Evolutionary conservation across 345 rosid genomes (phyloP).

Genomic region (Euphorbia peplus): DNA sequence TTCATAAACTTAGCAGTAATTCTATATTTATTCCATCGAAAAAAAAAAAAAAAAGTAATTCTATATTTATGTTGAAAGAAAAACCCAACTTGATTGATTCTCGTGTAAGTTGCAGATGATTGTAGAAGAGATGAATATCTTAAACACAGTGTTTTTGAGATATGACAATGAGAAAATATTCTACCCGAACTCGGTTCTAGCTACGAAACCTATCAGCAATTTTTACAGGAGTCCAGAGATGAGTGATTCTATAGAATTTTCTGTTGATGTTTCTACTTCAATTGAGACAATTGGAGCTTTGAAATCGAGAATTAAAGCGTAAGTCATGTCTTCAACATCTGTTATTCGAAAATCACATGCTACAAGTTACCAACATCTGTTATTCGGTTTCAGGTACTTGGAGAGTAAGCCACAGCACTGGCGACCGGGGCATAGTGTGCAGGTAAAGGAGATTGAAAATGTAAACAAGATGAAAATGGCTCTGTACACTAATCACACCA

Average conservation of each 20-base stretch:
- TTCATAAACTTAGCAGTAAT: not conserved
- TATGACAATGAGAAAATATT: conserved; percentile 31
- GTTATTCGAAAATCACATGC: too few species aligned
- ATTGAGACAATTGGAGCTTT: conserved; percentile 22
- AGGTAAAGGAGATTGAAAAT: conserved; percentile 62
- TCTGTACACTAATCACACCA: conserved; percentile 54
- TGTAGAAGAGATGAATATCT: conserved; percentile 31
- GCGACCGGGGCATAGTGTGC: conserved; percentile 46
- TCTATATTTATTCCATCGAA: not conserved
- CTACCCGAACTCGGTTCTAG: conserved; percentile 25
- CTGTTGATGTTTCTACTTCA: conserved; percentile 27
- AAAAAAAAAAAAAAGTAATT: too few species aligned
- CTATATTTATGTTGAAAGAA: not conserved
- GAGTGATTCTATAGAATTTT: conserved; percentile 21
- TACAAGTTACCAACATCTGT: too few species aligned
- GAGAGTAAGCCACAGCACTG: conserved; percentile 68
- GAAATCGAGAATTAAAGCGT: conserved; percentile 23
- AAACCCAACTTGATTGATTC: not conserved
- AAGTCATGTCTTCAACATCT: not conserved
- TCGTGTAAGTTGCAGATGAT: conserved; percentile 23
- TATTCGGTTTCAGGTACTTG: conserved; percentile 43
- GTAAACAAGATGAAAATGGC: conserved; percentile 74
- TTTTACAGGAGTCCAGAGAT: conserved; percentile 33
- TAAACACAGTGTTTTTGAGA: conserved; percentile 26
- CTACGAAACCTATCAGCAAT: conserved; percentile 34